Evolutionary conservation across 305 asterid genomes (phyloP).

Genomic region (Salvia sclarea): DNA sequence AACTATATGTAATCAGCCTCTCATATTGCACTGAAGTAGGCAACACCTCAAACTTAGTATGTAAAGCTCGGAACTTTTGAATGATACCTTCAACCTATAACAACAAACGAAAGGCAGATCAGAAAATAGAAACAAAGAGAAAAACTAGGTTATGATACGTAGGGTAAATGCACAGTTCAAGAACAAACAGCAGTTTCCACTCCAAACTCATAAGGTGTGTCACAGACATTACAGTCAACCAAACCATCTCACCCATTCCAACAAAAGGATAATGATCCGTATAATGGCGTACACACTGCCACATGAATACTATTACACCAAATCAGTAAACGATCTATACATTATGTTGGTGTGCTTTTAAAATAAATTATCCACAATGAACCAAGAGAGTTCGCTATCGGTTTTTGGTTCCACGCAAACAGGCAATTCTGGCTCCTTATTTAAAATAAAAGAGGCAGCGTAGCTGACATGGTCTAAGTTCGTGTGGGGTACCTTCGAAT

Average conservation of each 20-base stretch:
- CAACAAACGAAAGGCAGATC: constrained; percentile 33
- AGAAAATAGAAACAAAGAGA: constrained; percentile 30
- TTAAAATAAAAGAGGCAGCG: constrained; percentile 16
- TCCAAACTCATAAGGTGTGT: constrained; percentile 16
- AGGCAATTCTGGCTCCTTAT: constrained; percentile 10
- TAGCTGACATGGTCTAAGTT: constrained; percentile 1
- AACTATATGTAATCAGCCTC: constrained; percentile 59
- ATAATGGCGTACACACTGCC: neutral
- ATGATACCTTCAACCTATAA: constrained; percentile 71
- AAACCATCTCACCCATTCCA: neutral
- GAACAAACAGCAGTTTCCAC: constrained; percentile 14
- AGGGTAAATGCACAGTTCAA: constrained; percentile 24
- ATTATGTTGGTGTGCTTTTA: constrained; percentile 12
- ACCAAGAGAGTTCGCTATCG: constrained; percentile 12
- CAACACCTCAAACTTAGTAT: constrained; percentile 53
- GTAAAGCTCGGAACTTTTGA: constrained; percentile 53
- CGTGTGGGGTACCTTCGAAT: constrained; percentile 18
- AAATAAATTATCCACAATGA: constrained; percentile 3
- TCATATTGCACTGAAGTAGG: constrained; percentile 63
- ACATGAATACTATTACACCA: constrained; percentile 19
- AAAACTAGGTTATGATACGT: constrained; percentile 21
- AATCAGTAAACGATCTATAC: neutral
- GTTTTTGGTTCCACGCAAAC: neutral
- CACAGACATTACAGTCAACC: neutral
- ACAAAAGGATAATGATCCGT: constrained; percentile 12